Evolutionary conservation across 2,329 filamentous ascomycete species (phyloP).

Genomic region (Colletotrichum melonis): DNA sequence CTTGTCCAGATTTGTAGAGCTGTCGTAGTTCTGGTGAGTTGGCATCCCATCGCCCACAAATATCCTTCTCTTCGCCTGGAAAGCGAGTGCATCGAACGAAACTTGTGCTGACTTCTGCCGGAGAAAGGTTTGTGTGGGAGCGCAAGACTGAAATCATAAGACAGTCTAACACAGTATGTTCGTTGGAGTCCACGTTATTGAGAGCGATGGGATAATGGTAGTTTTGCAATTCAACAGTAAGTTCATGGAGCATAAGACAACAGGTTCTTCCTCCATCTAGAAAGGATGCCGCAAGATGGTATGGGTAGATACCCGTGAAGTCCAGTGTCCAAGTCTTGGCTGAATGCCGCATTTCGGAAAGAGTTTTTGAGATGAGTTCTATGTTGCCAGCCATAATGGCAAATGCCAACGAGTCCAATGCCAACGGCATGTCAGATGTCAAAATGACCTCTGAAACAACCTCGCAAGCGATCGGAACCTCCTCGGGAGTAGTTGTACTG

Average conservation of each 20-base stretch:
- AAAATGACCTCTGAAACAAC: constrained; percentile 22
- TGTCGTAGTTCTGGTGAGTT: constrained; percentile 48
- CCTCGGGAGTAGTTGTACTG: not conserved
- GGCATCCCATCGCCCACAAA: constrained; percentile 56
- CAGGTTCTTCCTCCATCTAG: constrained; percentile 49
- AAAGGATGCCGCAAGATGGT: constrained; percentile 50
- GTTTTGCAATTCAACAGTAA: constrained; percentile 8
- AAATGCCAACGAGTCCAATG: constrained; percentile 29
- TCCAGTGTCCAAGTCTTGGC: too few relatives aligned
- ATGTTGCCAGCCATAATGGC: constrained; percentile 40
- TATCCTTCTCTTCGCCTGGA: constrained; percentile 52
- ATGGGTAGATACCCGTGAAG: constrained; percentile 39
- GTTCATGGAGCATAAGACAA: constrained; percentile 39
- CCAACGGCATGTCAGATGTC: constrained; percentile 14
- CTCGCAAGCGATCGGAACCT: constrained; percentile 33
- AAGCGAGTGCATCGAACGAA: constrained; percentile 43
- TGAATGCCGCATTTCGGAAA: too few relatives aligned
- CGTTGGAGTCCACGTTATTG: constrained; percentile 40
- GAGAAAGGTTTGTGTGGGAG: constrained; percentile 45
- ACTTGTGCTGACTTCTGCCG: constrained; percentile 41
- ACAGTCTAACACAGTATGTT: constrained; percentile 52
- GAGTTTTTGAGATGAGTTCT: not conserved
- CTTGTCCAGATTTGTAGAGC: constrained; percentile 41
- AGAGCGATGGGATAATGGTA: not conserved
- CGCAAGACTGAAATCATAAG: constrained; percentile 51